These are phyloP conservation scores for Primulina huaijiensis DNA, from an alignment of 257 asterid genomes.

Conservation along the genomic window DNA sequence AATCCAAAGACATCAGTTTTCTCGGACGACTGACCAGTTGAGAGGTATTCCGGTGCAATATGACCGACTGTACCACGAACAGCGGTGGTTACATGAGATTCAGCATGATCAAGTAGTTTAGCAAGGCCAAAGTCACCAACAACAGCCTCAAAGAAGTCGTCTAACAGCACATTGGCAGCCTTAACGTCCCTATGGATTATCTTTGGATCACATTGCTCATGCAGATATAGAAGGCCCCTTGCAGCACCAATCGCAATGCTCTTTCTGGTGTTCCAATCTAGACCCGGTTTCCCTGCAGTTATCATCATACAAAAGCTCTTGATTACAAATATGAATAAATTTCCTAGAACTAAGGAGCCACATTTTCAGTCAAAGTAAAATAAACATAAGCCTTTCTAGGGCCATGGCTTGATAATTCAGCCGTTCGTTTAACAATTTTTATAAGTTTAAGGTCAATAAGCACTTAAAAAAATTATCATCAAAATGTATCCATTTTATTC, in stretches of 20 bases:
- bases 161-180: slow-evolving; percentile 88
- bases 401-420: neutral
- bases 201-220: slow-evolving; percentile 98
- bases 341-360: neutral
- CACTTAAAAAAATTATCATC: too few relatives aligned
- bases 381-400: too few relatives aligned
- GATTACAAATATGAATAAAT: neutral
- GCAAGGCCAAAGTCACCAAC: slow-evolving; percentile 98
- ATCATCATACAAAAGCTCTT: neutral
- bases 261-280: slow-evolving; percentile 87
- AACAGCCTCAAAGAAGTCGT: slow-evolving; percentile 76
- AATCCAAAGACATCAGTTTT: slow-evolving; percentile 96
- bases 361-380: too few relatives aligned
- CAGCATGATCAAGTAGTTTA: slow-evolving; percentile 82
- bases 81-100: slow-evolving; percentile 97
- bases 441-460: too few relatives aligned
- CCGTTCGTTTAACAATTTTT: neutral
- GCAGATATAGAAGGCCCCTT: slow-evolving; percentile 83
- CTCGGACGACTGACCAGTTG: slow-evolving; percentile 95
- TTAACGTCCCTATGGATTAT: slow-evolving; percentile 93
- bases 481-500: too few relatives aligned
- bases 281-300: slow-evolving; percentile 62
- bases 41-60: slow-evolving; percentile 93
- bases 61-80: slow-evolving; percentile 98
- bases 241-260: slow-evolving; percentile 90